Evolutionary conservation across 2,329 filamentous ascomycete genomes (phyloP), one percentile per base, ranked within the genome.

Genomic region (Elsinoe fawcettii): DNA sequence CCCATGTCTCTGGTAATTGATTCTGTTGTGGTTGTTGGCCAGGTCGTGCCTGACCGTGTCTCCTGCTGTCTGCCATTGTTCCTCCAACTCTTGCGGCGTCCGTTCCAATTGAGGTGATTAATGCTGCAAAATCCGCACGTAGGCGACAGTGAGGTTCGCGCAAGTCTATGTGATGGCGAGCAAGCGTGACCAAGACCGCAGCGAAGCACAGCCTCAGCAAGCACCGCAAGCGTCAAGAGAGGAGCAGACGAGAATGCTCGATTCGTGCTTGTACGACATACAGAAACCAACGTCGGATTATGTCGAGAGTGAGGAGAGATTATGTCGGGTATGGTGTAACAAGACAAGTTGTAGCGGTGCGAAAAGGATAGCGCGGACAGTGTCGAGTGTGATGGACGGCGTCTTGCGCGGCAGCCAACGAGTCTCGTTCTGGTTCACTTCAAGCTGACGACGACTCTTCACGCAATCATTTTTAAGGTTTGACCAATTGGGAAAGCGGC

Each of bases 1-100:
- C 89, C 84, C 85, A 88, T 66, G 81, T 80, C 67, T 90, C 87
- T 36, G 65, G 61, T 34, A 71, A n/a, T 34, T 41, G 22, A 20
- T 37, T 56, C 43, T 56, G 54, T 27, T 56, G 47, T 49, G 23
- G 51, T 53, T 62, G 59, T 36, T 56, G 43, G 18, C 39, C 54
- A 36, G 54, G 43, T 23, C 54, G 54, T 36, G 27, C 8, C 41
- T 46, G 54, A 25, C 54, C 54, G 7, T n/a, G 22, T 47, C 54
- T 12, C 43, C 54, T 47, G 16, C 22, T 22, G 18, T 56, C 54
- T 41, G 49, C 32, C 49, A 53, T 53, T 11, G 18, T 36, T 4
- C 23, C 8, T 39, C 49, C 34, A 8, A 11, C 49, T 53, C 32
- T 53, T 53, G 12, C 14, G n/a, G 32, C 23, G 18, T 9, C 32